Evolutionary conservation across 352 stramenopile genomes (phyloP).

Genomic region (Pythium aquatile): DNA sequence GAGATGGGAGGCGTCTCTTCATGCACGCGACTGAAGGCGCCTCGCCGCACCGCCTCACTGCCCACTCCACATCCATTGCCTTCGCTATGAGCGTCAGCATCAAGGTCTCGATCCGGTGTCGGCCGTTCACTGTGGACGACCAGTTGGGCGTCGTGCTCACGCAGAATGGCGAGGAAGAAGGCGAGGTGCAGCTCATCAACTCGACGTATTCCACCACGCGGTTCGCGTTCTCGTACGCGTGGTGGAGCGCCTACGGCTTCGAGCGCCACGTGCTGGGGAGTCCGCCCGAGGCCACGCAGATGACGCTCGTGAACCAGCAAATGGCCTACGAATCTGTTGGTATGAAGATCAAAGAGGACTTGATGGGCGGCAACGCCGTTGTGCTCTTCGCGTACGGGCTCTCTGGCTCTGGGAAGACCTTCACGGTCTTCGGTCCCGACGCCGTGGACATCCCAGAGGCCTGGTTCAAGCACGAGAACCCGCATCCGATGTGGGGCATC

Average conservation of each 20-base stretch:
- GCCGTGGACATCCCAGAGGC: slow-evolving; percentile 91
- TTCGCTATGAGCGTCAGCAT: slow-evolving; percentile 84
- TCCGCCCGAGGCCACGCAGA: slow-evolving; percentile 60
- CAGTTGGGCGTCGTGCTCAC: slow-evolving; percentile 90
- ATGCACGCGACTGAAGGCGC: background rate
- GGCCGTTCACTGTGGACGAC: slow-evolving; percentile 89
- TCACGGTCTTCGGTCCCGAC: slow-evolving; percentile 93
- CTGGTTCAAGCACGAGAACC: slow-evolving; percentile 92
- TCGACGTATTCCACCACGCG: slow-evolving; percentile 92
- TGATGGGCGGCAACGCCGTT: slow-evolving; percentile 90
- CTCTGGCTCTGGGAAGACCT: slow-evolving; percentile 92
- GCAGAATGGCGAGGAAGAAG: slow-evolving; percentile 90
- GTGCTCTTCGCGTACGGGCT: slow-evolving; percentile 94
- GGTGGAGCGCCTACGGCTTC: slow-evolving; percentile 94
- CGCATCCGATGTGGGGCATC: slow-evolving; percentile 89
- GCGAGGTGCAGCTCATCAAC: slow-evolving; percentile 92
- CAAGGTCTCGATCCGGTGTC: slow-evolving; percentile 87
- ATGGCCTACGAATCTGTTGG: slow-evolving; percentile 88
- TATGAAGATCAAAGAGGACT: slow-evolving; percentile 90
- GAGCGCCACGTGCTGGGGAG: slow-evolving; percentile 82
- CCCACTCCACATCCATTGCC: background rate
- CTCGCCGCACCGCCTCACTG: background rate
- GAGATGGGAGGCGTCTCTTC: background rate
- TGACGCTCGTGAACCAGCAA: slow-evolving; percentile 90
- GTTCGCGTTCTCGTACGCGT: slow-evolving; percentile 92